phyloP scores from a whole-genome alignment of 176 grass and related monocot species.

The Oryza nivara region DNA sequence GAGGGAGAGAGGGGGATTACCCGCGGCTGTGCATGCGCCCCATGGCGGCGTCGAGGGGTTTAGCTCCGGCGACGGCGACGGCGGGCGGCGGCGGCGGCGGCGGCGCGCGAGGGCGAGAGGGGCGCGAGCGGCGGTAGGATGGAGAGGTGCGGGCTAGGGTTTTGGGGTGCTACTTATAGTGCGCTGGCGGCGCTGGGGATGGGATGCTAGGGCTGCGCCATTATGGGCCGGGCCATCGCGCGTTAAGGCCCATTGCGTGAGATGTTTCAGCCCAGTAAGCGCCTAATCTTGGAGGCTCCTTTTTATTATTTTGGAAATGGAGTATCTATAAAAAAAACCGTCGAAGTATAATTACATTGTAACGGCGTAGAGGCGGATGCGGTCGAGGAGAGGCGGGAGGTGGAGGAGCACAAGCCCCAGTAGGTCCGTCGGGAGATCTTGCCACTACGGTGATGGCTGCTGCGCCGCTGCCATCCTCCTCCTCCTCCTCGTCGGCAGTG shows the following conservation, averaged over 20 bases:
- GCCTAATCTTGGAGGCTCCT: not conserved
- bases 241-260: accelerated
- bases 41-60: constrained; percentile 55
- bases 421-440: too few species aligned
- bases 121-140: constrained; percentile 40
- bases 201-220: constrained; percentile 21
- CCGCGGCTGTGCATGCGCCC: constrained; percentile 94
- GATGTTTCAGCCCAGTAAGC: not conserved
- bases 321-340: too few species aligned
- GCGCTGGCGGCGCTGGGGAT: not conserved
- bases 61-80: constrained; percentile 32
- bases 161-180: constrained; percentile 42
- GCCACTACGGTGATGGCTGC: too few species aligned
- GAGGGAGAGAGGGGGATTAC: constrained; percentile 36
- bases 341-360: too few species aligned
- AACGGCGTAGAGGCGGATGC: too few species aligned
- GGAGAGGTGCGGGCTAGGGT: constrained; percentile 47
- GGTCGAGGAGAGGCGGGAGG: too few species aligned
- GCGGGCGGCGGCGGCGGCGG: constrained; percentile 47
- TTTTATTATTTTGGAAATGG: too few species aligned
- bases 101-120: constrained; percentile 28
- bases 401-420: too few species aligned
- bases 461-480: too few species aligned
- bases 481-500: too few species aligned
- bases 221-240: constrained; percentile 6